phyloP scores from a whole-genome alignment of 768 basidiomycete genomes.

The Psilocybe azurescens region DNA sequence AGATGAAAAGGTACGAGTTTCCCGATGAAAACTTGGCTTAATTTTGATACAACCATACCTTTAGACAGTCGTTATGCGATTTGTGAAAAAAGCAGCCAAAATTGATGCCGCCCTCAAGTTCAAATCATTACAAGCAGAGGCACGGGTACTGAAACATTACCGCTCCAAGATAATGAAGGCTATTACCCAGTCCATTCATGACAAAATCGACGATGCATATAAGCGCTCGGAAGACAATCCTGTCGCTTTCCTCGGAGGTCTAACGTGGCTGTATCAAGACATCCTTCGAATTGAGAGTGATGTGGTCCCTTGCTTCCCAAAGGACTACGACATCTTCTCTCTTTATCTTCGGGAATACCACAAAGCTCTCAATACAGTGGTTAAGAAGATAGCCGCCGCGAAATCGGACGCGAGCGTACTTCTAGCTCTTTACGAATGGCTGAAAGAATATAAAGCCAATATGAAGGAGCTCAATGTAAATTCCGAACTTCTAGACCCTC shows the following conservation, averaged over 20 bases:
- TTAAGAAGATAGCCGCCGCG: constrained; percentile 71
- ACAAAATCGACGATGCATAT: constrained; percentile 72
- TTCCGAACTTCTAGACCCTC: constrained; percentile 81
- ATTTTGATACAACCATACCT: neutral
- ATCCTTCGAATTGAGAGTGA: constrained; percentile 91
- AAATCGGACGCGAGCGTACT: constrained; percentile 90
- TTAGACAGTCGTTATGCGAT: constrained; percentile 90
- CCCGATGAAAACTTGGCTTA: constrained; percentile 3
- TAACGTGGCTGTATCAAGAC: constrained; percentile 95
- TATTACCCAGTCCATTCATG: constrained; percentile 78
- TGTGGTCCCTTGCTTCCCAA: constrained; percentile 89
- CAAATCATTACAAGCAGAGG: constrained; percentile 91
- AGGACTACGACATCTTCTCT: constrained; percentile 88
- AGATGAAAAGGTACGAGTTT: constrained; percentile 82
- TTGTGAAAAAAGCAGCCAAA: constrained; percentile 94
- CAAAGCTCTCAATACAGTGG: constrained; percentile 74
- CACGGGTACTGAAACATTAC: constrained; percentile 94
- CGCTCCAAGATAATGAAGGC: constrained; percentile 85
- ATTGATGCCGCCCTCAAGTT: constrained; percentile 93
- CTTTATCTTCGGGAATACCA: constrained; percentile 90
- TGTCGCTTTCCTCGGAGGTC: constrained; percentile 72
- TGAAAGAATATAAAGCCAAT: constrained; percentile 93
- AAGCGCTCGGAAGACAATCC: constrained; percentile 67
- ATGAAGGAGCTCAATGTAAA: constrained; percentile 95
- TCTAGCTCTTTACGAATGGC: constrained; percentile 87